phyloP scores from a whole-genome alignment of 495 filamentous ascomycete species.

The Sporormia fimetaria region DNA sequence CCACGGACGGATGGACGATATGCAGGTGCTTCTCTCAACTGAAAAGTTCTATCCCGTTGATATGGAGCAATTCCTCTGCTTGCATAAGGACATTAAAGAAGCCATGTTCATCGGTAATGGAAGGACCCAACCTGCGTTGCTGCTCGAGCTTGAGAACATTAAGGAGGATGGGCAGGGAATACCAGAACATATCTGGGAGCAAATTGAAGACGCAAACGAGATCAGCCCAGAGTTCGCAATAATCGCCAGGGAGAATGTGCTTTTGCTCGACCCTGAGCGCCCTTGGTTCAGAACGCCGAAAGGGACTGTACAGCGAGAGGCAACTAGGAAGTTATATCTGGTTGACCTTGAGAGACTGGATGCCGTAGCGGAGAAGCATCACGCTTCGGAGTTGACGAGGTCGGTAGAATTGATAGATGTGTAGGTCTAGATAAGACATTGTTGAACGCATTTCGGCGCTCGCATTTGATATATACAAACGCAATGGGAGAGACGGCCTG shows the following conservation, averaged over 20 bases:
- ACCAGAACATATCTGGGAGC: neutral
- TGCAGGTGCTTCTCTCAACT: neutral
- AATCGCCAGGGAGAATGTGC: neutral
- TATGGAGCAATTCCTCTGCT: neutral
- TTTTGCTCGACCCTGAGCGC: neutral
- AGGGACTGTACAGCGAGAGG: conserved; percentile 2
- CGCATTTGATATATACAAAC: no score
- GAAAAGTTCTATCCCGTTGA: conserved; percentile 4
- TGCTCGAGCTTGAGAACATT: neutral
- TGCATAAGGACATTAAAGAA: conserved; percentile 1
- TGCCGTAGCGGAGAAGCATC: no score
- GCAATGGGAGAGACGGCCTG: no score
- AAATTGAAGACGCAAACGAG: neutral
- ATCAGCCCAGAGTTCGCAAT: neutral
- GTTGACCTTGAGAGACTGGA: neutral
- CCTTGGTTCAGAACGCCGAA: neutral
- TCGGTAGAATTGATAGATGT: no score
- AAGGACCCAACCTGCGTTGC: neutral
- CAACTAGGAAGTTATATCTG: neutral
- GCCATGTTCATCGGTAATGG: conserved; percentile 1
- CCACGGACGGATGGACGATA: conserved; percentile 4
- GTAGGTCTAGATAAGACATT: no score
- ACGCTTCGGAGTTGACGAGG: no score
- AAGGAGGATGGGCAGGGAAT: neutral
- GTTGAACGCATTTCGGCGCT: no score